Percentiles rank a stretch among this genome's conserved stretches.
These are phyloP conservation scores for Vitis riparia DNA, from an alignment of 164 flowering plant genomes.

Conservation along the genomic window DNA sequence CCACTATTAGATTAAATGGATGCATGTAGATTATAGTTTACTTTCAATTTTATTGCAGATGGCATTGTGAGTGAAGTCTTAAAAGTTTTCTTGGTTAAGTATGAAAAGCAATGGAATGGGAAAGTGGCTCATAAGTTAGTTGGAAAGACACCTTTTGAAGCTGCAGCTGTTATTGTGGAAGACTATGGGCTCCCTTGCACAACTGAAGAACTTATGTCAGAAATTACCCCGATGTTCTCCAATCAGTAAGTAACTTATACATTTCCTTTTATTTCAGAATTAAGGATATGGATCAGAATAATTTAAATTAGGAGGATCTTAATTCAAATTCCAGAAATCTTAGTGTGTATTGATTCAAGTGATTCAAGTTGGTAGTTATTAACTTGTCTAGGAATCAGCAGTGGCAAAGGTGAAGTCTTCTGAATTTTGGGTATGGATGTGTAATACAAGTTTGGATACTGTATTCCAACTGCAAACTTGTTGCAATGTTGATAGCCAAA, in stretches of 20 bases:
- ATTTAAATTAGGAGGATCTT: not conserved
- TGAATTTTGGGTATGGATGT: not conserved
- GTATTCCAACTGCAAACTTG: no score
- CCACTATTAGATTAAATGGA: not conserved
- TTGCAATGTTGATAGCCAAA: no score
- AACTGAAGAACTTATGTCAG: constrained; percentile 58
- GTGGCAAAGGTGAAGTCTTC: not conserved
- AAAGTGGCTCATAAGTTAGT: constrained; percentile 52
- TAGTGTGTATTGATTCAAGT: not conserved
- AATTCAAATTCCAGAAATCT: not conserved
- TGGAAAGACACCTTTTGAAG: constrained; percentile 79
- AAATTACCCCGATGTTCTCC: constrained; percentile 60
- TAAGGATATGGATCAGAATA: not conserved
- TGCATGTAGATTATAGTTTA: not conserved
- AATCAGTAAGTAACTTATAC: constrained; percentile 46
- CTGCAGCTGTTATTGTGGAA: constrained; percentile 67
- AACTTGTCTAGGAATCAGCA: not conserved
- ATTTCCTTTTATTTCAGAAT: not conserved
- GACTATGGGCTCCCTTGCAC: constrained; percentile 81
- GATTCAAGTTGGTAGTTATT: not conserved
- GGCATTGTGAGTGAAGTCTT: constrained; percentile 68
- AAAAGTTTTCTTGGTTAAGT: constrained; percentile 54
- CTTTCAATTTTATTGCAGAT: constrained; percentile 41
- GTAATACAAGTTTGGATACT: no score
- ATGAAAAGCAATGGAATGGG: constrained; percentile 87